A percentile compares a stretch with the other conserved stretches of the same genome.
Evolutionary conservation across 768 basidiomycete species (phyloP).

Genomic region (Mycena kentingensis): DNA sequence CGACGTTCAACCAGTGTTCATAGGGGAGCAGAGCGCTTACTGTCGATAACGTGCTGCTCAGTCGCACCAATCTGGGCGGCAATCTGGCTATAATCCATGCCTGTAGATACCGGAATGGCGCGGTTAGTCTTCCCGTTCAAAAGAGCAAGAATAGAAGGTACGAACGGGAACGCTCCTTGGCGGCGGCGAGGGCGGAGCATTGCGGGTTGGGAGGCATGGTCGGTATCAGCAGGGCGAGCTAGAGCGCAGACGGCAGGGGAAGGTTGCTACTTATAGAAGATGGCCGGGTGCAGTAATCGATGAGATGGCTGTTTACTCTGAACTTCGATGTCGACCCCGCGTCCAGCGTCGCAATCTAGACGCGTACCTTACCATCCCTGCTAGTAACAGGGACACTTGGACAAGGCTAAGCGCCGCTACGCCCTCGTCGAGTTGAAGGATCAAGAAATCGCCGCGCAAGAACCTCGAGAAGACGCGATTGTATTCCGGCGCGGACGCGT

Average conservation of each 20-base stretch:
- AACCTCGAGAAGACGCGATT: too few species aligned
- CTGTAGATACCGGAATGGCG: constrained; percentile 31
- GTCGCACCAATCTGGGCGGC: constrained; percentile 44
- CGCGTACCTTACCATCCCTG: too few species aligned
- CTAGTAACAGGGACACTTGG: too few species aligned
- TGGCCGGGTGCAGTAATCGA: background rate
- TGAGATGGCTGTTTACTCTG: background rate
- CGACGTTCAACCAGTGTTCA: background rate
- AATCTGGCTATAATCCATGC: constrained; percentile 49
- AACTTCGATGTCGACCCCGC: background rate
- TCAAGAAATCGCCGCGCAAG: too few species aligned
- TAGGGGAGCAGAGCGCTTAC: constrained; percentile 39
- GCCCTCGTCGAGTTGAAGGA: too few species aligned
- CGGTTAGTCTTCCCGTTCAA: background rate
- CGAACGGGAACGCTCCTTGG: constrained; percentile 53
- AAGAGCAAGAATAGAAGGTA: background rate
- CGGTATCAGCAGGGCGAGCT: too few species aligned
- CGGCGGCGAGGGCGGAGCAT: constrained; percentile 60
- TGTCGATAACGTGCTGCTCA: constrained; percentile 52
- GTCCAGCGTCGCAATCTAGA: too few species aligned
- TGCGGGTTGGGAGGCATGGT: constrained; percentile 54
- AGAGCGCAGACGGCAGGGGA: too few species aligned
- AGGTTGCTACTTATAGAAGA: background rate
- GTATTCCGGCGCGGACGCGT: too few species aligned
- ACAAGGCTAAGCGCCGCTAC: too few species aligned